Conservation (phyloP, 768 basidiomycete genomes). For the Rhizopogon salebrosus region DNA sequence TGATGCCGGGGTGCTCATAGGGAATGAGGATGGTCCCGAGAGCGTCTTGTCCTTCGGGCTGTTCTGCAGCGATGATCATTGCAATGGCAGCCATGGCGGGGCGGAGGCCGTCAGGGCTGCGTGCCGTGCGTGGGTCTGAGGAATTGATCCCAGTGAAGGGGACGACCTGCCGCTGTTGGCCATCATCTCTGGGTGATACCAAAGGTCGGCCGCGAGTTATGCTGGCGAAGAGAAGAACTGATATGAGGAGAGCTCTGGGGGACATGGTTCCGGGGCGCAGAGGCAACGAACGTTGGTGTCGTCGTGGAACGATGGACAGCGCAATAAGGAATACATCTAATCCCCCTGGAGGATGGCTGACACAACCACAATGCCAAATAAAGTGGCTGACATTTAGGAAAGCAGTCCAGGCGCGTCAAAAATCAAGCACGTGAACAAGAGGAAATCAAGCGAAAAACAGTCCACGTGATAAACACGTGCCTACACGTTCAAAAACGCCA, state of each 20-base stretch:
- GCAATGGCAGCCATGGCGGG: slow-evolving; percentile 3
- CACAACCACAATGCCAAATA: neutral
- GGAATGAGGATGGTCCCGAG: slow-evolving; percentile 10
- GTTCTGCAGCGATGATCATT: slow-evolving; percentile 1
- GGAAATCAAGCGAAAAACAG: neutral
- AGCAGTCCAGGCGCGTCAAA: slow-evolving; percentile 4
- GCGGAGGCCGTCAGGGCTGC: neutral
- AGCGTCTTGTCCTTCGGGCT: neutral
- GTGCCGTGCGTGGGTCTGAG: neutral
- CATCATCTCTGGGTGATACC: slow-evolving; percentile 5
- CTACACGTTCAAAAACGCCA: slow-evolving; percentile 4
- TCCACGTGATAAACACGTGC: slow-evolving; percentile 15
- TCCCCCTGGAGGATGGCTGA: neutral
- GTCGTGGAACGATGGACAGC: neutral
- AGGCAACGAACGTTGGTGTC: slow-evolving; percentile 1
- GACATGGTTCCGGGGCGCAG: neutral
- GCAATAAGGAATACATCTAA: neutral
- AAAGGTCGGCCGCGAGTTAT: neutral
- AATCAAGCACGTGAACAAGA: neutral
- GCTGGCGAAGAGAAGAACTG: neutral
- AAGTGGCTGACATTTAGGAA: slow-evolving; percentile 14
- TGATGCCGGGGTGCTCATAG: slow-evolving; percentile 2
- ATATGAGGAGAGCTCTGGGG: neutral
- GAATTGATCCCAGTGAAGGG: neutral
- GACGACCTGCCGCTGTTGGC: neutral